Evolutionary conservation across 176 grass and related monocot species (phyloP).

Genomic region (Thalia dealbata): DNA sequence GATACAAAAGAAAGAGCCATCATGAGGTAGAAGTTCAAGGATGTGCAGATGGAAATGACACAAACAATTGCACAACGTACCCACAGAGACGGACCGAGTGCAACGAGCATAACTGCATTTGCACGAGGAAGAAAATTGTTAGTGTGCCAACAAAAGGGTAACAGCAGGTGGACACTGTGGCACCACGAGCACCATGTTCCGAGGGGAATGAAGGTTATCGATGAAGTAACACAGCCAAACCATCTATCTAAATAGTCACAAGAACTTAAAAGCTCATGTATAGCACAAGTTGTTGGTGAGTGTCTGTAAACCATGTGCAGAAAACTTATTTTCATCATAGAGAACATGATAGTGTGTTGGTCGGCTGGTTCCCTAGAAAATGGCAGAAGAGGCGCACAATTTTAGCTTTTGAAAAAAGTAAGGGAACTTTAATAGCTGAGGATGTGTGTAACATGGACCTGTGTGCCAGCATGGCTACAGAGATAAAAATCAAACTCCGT

Average conservation of each 20-base stretch:
- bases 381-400: not conserved
- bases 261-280: constrained; percentile 35
- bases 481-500: constrained; percentile 85
- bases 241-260: too few relatives aligned
- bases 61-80: constrained; percentile 23
- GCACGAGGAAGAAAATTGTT: not conserved
- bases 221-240: not conserved
- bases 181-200: not conserved
- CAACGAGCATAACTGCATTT: constrained; percentile 76
- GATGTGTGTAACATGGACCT: constrained; percentile 30
- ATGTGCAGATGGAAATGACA: too few relatives aligned
- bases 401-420: not conserved
- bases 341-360: constrained; percentile 75
- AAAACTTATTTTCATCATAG: constrained; percentile 64
- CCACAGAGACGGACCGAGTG: constrained; percentile 72
- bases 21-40: not conserved
- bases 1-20: not conserved
- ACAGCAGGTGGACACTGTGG: not conserved
- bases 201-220: not conserved
- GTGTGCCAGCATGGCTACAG: constrained; percentile 87
- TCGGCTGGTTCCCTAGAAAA: constrained; percentile 59
- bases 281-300: constrained; percentile 90
- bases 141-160: not conserved
- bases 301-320: constrained; percentile 52
- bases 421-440: not conserved